Percentiles rank a stretch among this genome's conserved stretches.
Evolutionary conservation across 2,329 filamentous ascomycete species (phyloP).

Genomic region (Colletotrichum salicis): DNA sequence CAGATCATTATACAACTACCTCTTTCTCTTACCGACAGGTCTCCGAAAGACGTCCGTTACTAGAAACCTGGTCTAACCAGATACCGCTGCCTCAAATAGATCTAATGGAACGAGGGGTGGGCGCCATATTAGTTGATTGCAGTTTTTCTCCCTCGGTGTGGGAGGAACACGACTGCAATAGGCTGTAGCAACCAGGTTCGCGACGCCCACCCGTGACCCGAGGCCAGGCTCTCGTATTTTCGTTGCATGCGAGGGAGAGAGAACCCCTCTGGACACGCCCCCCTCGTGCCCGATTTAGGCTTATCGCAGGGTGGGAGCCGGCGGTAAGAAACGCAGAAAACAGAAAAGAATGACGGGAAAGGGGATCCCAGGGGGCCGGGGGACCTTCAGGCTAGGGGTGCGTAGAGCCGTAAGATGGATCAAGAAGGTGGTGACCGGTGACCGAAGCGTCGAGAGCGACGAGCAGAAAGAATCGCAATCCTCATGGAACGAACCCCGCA

Average conservation of each 20-base stretch:
- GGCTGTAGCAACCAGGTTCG: constrained; percentile 9
- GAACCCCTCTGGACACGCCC: neutral
- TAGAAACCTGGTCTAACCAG: neutral
- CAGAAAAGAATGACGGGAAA: constrained; percentile 4
- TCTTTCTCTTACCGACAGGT: constrained; percentile 29
- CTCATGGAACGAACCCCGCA: constrained; percentile 19
- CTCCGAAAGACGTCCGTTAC: constrained; percentile 25
- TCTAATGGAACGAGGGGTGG: neutral
- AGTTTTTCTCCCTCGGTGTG: constrained; percentile 1
- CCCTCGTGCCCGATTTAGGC: neutral
- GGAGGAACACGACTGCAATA: constrained; percentile 7
- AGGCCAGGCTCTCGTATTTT: neutral
- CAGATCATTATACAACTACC: neutral
- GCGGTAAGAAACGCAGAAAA: neutral
- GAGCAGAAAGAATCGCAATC: neutral
- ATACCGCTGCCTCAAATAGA: constrained; percentile 6
- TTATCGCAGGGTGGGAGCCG: constrained; percentile 11
- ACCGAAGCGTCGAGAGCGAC: neutral
- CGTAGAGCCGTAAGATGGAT: neutral
- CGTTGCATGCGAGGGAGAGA: neutral
- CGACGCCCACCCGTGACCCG: neutral
- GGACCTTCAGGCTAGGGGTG: no score
- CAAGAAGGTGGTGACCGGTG: constrained; percentile 10
- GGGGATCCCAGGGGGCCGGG: neutral
- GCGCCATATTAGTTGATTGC: constrained; percentile 17